A percentile compares a stretch with the other conserved stretches of the same genome.
Conservation (phyloP, 192 early-diverging fungal species). For the Coemansia sp. region DNA sequence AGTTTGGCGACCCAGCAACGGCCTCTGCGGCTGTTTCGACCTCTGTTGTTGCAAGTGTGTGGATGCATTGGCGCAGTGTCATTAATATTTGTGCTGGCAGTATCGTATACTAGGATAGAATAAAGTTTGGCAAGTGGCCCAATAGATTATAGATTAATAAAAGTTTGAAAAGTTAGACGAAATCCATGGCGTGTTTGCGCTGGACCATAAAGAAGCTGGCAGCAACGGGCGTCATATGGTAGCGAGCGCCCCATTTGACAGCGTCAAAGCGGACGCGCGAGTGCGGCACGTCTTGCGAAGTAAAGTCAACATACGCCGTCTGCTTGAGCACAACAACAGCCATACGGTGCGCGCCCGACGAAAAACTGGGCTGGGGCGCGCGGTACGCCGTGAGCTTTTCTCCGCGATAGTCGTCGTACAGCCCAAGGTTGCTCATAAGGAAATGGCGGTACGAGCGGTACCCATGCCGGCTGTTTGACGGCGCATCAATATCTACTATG, state of each 20-base stretch:
- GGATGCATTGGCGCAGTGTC: slow-evolving; percentile 32
- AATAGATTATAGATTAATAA: no score
- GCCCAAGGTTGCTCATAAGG: slow-evolving; percentile 26
- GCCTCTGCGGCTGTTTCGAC: slow-evolving; percentile 24
- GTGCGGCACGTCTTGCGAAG: slow-evolving; percentile 13
- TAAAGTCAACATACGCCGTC: not conserved
- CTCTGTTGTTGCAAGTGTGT: slow-evolving; percentile 23
- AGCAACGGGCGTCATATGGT: slow-evolving; percentile 31
- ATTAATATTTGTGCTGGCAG: slow-evolving; percentile 33
- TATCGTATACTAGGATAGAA: not conserved
- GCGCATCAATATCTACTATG: slow-evolving; percentile 39
- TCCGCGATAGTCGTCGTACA: not conserved
- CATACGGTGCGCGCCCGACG: slow-evolving; percentile 29
- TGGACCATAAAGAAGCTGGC: slow-evolving; percentile 35
- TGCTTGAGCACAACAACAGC: slow-evolving; percentile 30
- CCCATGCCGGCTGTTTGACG: slow-evolving; percentile 21
- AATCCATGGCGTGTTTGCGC: slow-evolving; percentile 9
- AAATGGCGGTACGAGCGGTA: slow-evolving; percentile 38
- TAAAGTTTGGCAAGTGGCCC: no score
- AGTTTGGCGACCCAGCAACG: slow-evolving; percentile 16
- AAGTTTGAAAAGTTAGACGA: not conserved
- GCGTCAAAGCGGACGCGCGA: slow-evolving; percentile 35
- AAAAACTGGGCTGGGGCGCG: slow-evolving; percentile 14
- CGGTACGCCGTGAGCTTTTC: slow-evolving; percentile 16
- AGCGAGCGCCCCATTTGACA: slow-evolving; percentile 20